Evolutionary conservation across 805 yeast genomes (phyloP).

Genomic region (Starmerella lactis-condensi): DNA sequence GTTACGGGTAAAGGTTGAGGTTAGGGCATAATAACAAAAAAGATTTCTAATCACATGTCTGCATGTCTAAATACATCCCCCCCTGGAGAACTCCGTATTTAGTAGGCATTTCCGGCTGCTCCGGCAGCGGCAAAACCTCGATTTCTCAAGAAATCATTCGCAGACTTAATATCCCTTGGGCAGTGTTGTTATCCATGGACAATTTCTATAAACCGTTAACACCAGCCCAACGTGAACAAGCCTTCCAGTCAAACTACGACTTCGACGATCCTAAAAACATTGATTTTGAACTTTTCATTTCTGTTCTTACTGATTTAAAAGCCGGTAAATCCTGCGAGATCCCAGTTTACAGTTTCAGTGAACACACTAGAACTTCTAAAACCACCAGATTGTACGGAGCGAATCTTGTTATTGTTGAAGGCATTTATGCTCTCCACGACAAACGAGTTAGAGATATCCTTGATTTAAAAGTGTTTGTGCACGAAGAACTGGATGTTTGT

Average conservation of each 20-base stretch:
- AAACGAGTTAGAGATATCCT: conserved; percentile 49
- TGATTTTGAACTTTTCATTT: conserved; percentile 54
- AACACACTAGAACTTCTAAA: conserved; percentile 44
- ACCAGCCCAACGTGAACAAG: conserved; percentile 39
- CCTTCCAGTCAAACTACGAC: conserved; percentile 56
- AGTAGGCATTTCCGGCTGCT: conserved; percentile 61
- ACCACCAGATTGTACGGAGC: conserved; percentile 77
- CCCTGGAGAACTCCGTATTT: conserved; percentile 83
- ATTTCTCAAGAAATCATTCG: conserved; percentile 69
- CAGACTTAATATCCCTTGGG: conserved; percentile 62
- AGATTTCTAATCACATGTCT: too few relatives aligned
- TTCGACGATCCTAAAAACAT: conserved; percentile 76
- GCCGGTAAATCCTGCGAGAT: conserved; percentile 48
- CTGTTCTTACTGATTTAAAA: conserved; percentile 46
- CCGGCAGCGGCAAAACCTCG: conserved; percentile 88
- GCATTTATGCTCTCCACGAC: conserved; percentile 67
- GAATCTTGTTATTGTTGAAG: conserved; percentile 80
- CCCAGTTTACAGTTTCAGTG: conserved; percentile 50
- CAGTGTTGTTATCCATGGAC: conserved; percentile 73
- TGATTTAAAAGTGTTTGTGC: conserved; percentile 80
- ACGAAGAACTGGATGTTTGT: conserved; percentile 85
- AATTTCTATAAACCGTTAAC: conserved; percentile 71
- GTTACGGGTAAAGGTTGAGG: too few relatives aligned
- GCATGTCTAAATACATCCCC: conserved; percentile 46
- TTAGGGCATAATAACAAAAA: too few relatives aligned